phyloP scores from a whole-genome alignment of 768 basidiomycete species.

The Russula abietina region DNA sequence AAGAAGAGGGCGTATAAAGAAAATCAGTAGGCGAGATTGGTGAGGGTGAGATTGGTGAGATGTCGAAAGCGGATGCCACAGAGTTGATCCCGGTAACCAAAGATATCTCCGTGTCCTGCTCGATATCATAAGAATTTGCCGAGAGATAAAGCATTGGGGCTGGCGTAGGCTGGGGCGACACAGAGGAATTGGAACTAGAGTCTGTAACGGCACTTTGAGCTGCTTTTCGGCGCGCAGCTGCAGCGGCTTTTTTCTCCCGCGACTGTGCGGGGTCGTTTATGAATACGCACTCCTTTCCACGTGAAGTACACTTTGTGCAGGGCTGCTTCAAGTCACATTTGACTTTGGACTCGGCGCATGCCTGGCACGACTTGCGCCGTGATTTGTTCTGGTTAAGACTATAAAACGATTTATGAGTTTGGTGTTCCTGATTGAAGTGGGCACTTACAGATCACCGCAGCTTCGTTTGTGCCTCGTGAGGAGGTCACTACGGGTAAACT shows the following conservation, averaged over 20 bases:
- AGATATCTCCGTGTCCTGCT: constrained; percentile 13
- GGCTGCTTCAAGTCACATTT: constrained; percentile 60
- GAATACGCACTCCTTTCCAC: constrained; percentile 56
- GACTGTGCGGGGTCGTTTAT: constrained; percentile 26
- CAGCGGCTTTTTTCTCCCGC: constrained; percentile 24
- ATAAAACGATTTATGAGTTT: neutral
- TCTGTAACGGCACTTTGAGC: constrained; percentile 7
- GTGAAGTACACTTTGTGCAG: constrained; percentile 54
- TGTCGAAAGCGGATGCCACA: constrained; percentile 16
- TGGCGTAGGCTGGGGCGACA: constrained; percentile 13
- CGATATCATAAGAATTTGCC: constrained; percentile 10
- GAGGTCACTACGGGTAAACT: constrained; percentile 62
- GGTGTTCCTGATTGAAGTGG: neutral
- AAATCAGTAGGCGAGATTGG: constrained; percentile 17
- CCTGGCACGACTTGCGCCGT: constrained; percentile 56
- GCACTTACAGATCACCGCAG: constrained; percentile 54
- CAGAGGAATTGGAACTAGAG: constrained; percentile 18
- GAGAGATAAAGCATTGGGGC: constrained; percentile 9
- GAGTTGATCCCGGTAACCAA: constrained; percentile 9
- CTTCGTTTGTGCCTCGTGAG: constrained; percentile 61
- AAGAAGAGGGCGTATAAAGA: constrained; percentile 9
- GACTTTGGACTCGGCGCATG: constrained; percentile 63
- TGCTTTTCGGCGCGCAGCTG: constrained; percentile 21
- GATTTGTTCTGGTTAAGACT: constrained; percentile 45
- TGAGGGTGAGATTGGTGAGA: constrained; percentile 22